A percentile compares a stretch with the other conserved stretches of the same genome.
Evolutionary conservation across 75 land plant genomes (phyloP).

Genomic region (Pseudotsuga menziesii): DNA sequence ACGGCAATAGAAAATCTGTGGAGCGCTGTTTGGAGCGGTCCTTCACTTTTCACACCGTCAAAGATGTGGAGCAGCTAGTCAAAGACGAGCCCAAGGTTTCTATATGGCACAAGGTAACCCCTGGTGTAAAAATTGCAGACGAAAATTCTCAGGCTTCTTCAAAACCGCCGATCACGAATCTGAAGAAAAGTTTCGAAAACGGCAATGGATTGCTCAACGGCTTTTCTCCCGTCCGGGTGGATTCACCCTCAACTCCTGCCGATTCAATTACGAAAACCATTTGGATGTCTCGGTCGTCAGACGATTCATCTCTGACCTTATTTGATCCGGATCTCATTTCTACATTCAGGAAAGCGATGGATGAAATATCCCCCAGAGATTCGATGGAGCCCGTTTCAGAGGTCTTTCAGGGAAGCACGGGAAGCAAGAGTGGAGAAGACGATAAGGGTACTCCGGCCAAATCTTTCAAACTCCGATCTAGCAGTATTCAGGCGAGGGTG

Average conservation of each 20-base stretch:
- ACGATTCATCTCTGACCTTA: conserved; percentile 12
- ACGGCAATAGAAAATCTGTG: not conserved
- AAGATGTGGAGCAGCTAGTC: conserved; percentile 1
- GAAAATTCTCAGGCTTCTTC: not conserved
- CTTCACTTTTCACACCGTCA: conserved; percentile 47
- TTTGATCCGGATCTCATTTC: conserved; percentile 37
- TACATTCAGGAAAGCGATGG: conserved; percentile 29
- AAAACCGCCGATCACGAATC: not conserved
- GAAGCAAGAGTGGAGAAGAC: not conserved
- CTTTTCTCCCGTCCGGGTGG: not conserved
- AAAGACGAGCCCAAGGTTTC: conserved; percentile 11
- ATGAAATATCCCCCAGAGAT: conserved; percentile 17
- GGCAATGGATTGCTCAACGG: not conserved
- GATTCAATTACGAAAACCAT: conserved; percentile 10
- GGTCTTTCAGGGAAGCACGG: conserved; percentile 21
- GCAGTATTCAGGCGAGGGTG: conserved; percentile 13
- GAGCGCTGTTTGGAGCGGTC: conserved; percentile 20
- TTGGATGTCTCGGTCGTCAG: conserved; percentile 12
- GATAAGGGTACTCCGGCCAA: not conserved
- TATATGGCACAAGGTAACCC: conserved; percentile 10
- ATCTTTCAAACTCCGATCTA: not conserved
- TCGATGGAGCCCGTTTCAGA: conserved; percentile 5
- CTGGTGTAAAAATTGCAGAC: conserved; percentile 3
- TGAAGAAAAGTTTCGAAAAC: not conserved
- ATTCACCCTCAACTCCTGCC: not conserved